These are phyloP conservation scores for Herpotrichia juniperi DNA, from an alignment of 2,329 filamentous ascomycete species.

Conservation along the genomic window DNA sequence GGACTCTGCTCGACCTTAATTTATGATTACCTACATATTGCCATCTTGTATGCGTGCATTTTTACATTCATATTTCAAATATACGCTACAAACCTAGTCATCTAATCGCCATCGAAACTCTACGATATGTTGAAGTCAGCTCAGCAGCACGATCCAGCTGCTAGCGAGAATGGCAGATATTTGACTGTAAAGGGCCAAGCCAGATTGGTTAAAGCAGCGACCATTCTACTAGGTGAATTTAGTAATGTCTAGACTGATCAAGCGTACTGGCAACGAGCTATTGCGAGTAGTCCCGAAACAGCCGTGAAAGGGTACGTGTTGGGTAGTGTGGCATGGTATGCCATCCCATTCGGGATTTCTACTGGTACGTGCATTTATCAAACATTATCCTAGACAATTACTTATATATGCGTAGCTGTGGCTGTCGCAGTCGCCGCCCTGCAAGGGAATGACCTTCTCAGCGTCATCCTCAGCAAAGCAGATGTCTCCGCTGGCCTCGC, in stretches of 20 bases:
- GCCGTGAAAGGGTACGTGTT: not conserved
- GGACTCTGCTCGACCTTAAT: conserved; percentile 8
- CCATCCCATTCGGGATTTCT: not conserved
- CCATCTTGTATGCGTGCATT: conserved; percentile 2
- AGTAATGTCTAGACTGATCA: not conserved
- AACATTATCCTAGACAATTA: not conserved
- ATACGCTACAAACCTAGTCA: conserved; percentile 3
- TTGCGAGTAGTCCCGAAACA: not conserved
- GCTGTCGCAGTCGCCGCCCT: conserved; percentile 49
- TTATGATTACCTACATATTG: conserved; percentile 7
- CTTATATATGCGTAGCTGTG: conserved; percentile 27
- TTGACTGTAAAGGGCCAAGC: not conserved
- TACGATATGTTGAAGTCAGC: conserved; percentile 4
- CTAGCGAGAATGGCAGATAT: not conserved
- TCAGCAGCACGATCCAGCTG: not conserved
- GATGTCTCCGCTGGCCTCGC: conserved; percentile 6
- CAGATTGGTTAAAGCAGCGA: conserved; percentile 7
- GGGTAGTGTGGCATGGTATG: not conserved
- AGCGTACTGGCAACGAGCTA: not conserved
- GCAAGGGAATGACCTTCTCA: conserved; percentile 29
- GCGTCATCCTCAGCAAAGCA: conserved; percentile 45
- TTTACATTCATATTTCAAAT: conserved; percentile 9
- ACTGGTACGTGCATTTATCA: not conserved
- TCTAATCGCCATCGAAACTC: conserved; percentile 1
- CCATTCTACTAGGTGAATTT: conserved; percentile 1